Base-by-base conservation (phyloP, 352 stramenopile species). In the Halophytophthora polymorphica region DNA sequence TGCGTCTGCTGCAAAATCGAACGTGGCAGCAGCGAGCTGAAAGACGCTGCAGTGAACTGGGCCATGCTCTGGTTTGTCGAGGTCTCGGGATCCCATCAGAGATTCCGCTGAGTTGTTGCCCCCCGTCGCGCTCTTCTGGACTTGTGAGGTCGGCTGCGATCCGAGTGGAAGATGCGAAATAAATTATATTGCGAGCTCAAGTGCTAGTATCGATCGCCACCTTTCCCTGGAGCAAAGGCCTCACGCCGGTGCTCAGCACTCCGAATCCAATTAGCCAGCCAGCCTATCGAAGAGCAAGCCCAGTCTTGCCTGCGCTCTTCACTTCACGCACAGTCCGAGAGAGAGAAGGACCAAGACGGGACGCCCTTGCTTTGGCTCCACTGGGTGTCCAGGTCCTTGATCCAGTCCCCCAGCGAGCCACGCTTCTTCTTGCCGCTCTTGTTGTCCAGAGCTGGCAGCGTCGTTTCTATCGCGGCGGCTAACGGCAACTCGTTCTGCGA, bases 301-400 rank as follows among this genome's bases (percentile, higher is more conserved):
- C n/a, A n/a, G n/a, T n/a, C n/a, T 40, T 36, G 38, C 34, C 21
- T 13, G 1, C 17, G 41, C 35, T 45, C 25, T 8, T 34, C 36
- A n/a, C 39, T 58, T 31, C 44, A 81, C 12, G 61, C 54, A 21
- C 74, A 81, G 42, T 83, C 67, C 34, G 69, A 71, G 48, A 77
- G 57, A 19, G 68, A 77, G 40, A 85, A 74, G 10, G 72, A 86
- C 74, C 72, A 86, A 12, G 74, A 86, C 19, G 71, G 74, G 21
- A 68, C 64, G 6, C 68, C 57, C 50, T 73, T 80, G 45, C 53
- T 70, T 35, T 76, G 54, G 62, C 73, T 79, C 72, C 74, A 88
- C 43, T 77, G 68, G 23, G 69, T 50, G 18, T 88, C 74, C 11
- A 74, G 63, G 54, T 86, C 73, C 45, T 80, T 56, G 40, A 88